Evolutionary conservation across 257 asterid genomes (phyloP).

Genomic region (Mitragyna speciosa): DNA sequence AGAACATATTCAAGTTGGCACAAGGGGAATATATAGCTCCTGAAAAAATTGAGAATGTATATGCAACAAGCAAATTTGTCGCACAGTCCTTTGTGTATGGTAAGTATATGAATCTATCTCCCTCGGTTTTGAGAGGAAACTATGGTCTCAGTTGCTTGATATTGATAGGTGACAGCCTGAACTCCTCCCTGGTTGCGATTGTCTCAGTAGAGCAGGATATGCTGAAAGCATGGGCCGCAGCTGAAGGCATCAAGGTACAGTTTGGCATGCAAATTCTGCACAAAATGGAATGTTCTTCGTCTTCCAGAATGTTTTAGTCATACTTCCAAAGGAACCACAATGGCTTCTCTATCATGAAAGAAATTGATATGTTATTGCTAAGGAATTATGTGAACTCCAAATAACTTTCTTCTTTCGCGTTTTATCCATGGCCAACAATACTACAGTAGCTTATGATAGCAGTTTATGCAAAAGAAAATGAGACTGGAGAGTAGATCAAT

Average conservation of each 20-base stretch:
- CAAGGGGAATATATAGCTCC: slow-evolving; percentile 98
- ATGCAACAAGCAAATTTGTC: slow-evolving; percentile 84
- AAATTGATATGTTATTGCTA: neutral
- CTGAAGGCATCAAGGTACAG: slow-evolving; percentile 59
- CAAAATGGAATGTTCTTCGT: neutral
- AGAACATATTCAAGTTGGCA: slow-evolving; percentile 91
- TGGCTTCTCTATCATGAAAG: neutral
- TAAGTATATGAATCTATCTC: slow-evolving; percentile 26
- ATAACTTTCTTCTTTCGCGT: neutral
- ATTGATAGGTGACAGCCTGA: slow-evolving; percentile 62
- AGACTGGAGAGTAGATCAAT: neutral
- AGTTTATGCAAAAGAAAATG: neutral
- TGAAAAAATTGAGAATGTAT: slow-evolving; percentile 88
- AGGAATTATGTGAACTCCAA: neutral
- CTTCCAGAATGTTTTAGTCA: neutral
- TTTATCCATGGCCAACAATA: too few relatives aligned
- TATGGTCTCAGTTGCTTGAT: slow-evolving; percentile 1
- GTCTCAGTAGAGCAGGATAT: slow-evolving; percentile 61
- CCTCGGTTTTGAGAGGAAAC: neutral
- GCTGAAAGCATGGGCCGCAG: slow-evolving; percentile 58
- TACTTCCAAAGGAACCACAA: neutral
- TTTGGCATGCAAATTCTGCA: neutral
- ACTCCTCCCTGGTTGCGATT: slow-evolving; percentile 60
- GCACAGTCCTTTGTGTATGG: slow-evolving; percentile 91
- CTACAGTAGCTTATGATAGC: neutral